Base-by-base conservation (phyloP, 106 monocot species). In the Gastrodia elata region DNA sequence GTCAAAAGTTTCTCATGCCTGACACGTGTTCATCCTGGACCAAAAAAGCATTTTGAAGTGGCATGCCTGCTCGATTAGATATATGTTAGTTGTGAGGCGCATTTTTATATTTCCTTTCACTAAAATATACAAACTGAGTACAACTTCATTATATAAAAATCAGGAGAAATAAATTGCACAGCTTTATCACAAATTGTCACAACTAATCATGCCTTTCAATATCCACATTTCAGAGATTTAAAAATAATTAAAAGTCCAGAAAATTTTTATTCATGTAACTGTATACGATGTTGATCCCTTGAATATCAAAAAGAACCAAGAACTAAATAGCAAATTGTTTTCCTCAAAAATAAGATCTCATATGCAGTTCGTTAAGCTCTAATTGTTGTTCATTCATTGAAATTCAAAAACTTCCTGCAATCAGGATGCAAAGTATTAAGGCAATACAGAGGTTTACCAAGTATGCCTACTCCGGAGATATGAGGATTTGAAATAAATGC, bases 401-500 rank as follows among this genome's bases (percentile, higher is more conserved):
- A 24, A 26, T 25, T 58, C 57, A 58, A 25, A 44, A 58, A 25
- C 8, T 26, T 58, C 25, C 24, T 8, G 24, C 57, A 58, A 58
- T 1, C 24, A 58, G 8, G 26, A 5, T 5, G 3, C 25, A 58
- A 58, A 25, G 25, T 9, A 26, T 57, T 24, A 30, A 61, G 27
- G 8, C 2, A 22, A 14, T 11, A 15, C 10, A 61, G 9, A 61
- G 32, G 15, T 82, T 88, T 87, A 98, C 98, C 98, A 41, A 98
- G 43, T 14, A 76, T 88, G n/a, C 91, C 87, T 43, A 87, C 83
- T 72, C 42, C 84, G 4, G 88, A 88, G 81, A 98, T 39, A 77
- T 93, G 90, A 65, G 98, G 90, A 81, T 87, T 83, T 52, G 91
- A 98, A 35, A 88, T 83, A 67, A 98, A 85, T 13, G 80, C 69